Evolutionary conservation across 768 basidiomycete genomes (phyloP), one percentile per base, ranked within the genome.

Genomic region (Solioccasus polychromus): DNA sequence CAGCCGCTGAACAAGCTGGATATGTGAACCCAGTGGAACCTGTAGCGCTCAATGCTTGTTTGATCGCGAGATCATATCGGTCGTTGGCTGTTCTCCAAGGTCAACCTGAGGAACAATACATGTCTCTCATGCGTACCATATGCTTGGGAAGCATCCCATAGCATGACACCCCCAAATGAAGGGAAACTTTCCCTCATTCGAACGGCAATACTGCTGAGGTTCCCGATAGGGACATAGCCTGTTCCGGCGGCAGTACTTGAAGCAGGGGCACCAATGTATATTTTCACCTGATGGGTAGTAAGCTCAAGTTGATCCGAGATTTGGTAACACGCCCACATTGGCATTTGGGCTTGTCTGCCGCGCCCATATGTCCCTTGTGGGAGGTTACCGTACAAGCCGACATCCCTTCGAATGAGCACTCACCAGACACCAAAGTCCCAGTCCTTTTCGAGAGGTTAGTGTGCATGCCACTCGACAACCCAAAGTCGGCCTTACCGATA

Each of bases 11-110:
- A 58, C 82, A 86, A 40, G 76, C 52, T 14, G 82, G 81, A 63
- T 72, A 85, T 3, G 76, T 78, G 62, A 85, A 86, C 8, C 83
- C 82, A 15, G 78, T 80, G n/a, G 82, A 80, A 37, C 83, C 82
- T 28, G 82, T 78, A 12, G 77, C 76, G 12, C 66, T 62, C 29
- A 85, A 69, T 22, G 77, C 72, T 47, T 75, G 73, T 66, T 87
- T 85, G 48, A 84, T 77, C 6, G 73, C 77, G 14, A 73, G 59
- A 54, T 84, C 81, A 52, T 75, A 85, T 23, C 78, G 74, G 46
- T 69, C 65, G 57, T 86, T 85, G 23, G 70, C 83, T 71, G 39
- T 8, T n/a, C 18, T n/a, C 45, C 46, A 43, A 23, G 36, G 22
- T 50, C 43, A 60, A 36, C 34, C 6, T 12, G 25, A 11, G 48